Evolutionary conservation across 768 basidiomycete species (phyloP).

Genomic region (Roridomyces roridus): DNA sequence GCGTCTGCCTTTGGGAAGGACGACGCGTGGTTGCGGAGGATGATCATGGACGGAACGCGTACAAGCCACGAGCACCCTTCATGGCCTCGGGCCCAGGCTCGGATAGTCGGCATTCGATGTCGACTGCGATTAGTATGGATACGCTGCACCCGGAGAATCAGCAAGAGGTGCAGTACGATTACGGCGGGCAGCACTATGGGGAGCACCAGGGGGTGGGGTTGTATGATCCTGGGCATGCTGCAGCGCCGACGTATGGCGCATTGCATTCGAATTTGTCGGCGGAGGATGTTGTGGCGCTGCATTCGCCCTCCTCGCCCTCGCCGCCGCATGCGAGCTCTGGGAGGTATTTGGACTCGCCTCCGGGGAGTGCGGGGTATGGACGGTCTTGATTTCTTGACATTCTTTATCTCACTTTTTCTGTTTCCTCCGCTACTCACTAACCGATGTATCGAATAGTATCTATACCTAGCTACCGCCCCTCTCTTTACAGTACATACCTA

Average conservation of each 20-base stretch:
- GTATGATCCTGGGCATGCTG: too few relatives aligned
- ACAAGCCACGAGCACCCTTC: slow-evolving; percentile 19
- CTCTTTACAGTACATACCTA: too few relatives aligned
- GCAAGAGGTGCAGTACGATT: slow-evolving; percentile 20
- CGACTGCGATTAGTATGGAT: slow-evolving; percentile 17
- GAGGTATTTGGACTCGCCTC: slow-evolving; percentile 6
- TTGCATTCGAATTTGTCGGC: slow-evolving; percentile 12
- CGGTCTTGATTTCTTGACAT: too few relatives aligned
- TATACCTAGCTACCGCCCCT: too few relatives aligned
- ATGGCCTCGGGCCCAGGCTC: slow-evolving; percentile 6
- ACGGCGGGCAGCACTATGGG: neutral
- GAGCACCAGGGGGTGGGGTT: too few relatives aligned
- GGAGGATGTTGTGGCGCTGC: slow-evolving; percentile 3
- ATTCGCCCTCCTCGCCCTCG: neutral
- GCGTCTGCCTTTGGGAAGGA: neutral
- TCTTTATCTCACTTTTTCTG: too few relatives aligned
- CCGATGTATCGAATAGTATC: too few relatives aligned
- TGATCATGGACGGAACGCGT: neutral
- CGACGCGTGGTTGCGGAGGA: slow-evolving; percentile 19
- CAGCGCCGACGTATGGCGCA: neutral
- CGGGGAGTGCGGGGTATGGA: neutral
- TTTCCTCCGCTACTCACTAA: too few relatives aligned
- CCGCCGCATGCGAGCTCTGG: neutral
- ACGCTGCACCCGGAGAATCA: slow-evolving; percentile 12
- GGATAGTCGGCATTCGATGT: neutral